Evolutionary conservation across 2,329 filamentous ascomycete genomes (phyloP).

Genomic region (Cadophora luteo-olivacea): DNA sequence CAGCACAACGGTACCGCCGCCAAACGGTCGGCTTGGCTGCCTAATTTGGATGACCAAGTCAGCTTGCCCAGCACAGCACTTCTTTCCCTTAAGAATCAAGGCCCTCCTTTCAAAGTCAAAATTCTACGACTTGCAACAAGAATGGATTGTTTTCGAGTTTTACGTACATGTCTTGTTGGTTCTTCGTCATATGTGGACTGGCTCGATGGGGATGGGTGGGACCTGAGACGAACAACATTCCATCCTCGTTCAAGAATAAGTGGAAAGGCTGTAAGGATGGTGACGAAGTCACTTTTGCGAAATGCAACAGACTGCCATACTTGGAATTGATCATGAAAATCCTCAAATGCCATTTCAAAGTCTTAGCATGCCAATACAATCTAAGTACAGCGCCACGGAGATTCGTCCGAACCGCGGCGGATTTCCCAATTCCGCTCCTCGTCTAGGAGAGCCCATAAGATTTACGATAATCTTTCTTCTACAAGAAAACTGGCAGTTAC

Average conservation of each 20-base stretch:
- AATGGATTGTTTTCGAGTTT: neutral
- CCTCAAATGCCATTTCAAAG: too few species aligned
- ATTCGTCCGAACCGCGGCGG: neutral
- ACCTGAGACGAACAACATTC: neutral
- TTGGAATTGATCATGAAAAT: too few species aligned
- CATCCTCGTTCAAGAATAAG: too few species aligned
- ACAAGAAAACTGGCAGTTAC: neutral
- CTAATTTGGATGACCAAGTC: neutral
- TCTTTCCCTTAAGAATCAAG: neutral
- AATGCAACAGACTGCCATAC: conserved; percentile 4
- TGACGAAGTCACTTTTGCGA: conserved; percentile 2
- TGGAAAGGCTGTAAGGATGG: too few species aligned
- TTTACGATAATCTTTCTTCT: neutral
- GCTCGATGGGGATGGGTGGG: neutral
- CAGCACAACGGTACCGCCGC: too few species aligned
- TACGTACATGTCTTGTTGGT: neutral
- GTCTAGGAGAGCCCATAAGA: neutral
- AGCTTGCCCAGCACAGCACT: neutral
- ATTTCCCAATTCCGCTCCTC: neutral
- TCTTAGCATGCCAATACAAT: too few species aligned
- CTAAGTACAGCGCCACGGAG: too few species aligned
- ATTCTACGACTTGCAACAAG: conserved; percentile 8
- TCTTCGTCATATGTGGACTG: neutral
- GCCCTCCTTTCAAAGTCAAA: neutral
- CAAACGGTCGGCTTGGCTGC: conserved; percentile 8